Evolutionary conservation across 2,329 filamentous ascomycete species (phyloP), one percentile per base, ranked within the genome.

Genomic region (Alternaria incomplexa): DNA sequence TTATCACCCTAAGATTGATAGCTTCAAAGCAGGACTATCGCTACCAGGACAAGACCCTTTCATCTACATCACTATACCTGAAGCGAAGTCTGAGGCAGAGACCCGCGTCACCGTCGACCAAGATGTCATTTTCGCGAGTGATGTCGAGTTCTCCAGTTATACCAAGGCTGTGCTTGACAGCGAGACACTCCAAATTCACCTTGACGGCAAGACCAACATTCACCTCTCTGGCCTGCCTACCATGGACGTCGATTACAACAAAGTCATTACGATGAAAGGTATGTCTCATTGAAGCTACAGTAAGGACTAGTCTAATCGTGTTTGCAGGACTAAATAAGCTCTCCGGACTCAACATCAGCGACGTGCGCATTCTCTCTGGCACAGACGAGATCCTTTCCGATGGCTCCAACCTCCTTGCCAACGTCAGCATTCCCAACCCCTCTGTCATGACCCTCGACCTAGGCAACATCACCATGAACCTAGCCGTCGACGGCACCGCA

Each of bases 381-480:
- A 61, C 72, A 13, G 73, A 82, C 57, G 65, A 73, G 47, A 62
- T 70, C 48, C 69, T 78, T 50, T 25, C 65, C 73, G 80, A 84
- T 56, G 84, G 82, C 65, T 83, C 85, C 73, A 92, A 91, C 80
- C 89, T 92, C 79, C 80, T 84, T 55, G 89, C 85, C 68, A 85
- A 81, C 13, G 84, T 85, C 61, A 81, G 82, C 60, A 89, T 92
- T 54, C 88, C 88, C 67, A 92, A 92, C 77, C 84, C 83, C 7
- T 90, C 89, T 2, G 79, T 87, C 55, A 84, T 90, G 73, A 87
- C 85, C n/a, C 83, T 92, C 56, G 85, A 90, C 32, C 85, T 92
- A 83, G 90, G 90, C 70, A 90, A 91, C 70, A 82, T 87, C 36
- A 86, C 85, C 26, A 90, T 91, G 78, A 79, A 83, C 77, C 88